Evolutionary conservation across 1,284 basidiomycete genomes (phyloP).

Genomic region (Fomes fomentarius): DNA sequence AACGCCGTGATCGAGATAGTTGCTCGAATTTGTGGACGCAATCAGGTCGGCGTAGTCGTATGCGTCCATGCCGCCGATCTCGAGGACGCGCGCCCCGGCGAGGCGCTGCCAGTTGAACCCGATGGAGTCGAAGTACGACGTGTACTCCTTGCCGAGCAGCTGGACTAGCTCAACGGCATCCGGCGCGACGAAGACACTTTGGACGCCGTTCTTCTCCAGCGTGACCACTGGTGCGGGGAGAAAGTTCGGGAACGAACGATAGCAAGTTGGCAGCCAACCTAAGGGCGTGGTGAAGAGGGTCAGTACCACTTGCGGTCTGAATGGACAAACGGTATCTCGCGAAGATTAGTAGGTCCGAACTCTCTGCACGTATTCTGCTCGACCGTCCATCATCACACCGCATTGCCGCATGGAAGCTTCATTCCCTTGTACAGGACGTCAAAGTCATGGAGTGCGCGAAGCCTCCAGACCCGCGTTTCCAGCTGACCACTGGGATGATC

Average conservation of each 20-base stretch:
- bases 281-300: not conserved
- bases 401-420: too few species aligned
- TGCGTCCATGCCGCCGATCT: slow-evolving; percentile 56
- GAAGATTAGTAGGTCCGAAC: too few species aligned
- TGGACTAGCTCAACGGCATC: slow-evolving; percentile 37
- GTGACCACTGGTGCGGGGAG: slow-evolving; percentile 62
- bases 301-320: too few species aligned
- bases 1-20: slow-evolving; percentile 65
- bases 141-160: slow-evolving; percentile 38
- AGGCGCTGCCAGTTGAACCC: slow-evolving; percentile 61
- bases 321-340: too few species aligned
- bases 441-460: too few species aligned
- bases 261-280: slow-evolving; percentile 66
- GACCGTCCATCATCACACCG: too few species aligned
- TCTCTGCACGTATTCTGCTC: too few species aligned
- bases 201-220: slow-evolving; percentile 52
- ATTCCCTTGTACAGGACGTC: too few species aligned
- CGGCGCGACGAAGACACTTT: slow-evolving; percentile 58
- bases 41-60: slow-evolving; percentile 60
- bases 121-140: slow-evolving; percentile 52
- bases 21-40: slow-evolving; percentile 60
- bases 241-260: slow-evolving; percentile 57
- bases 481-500: too few species aligned
- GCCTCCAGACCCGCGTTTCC: too few species aligned
- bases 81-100: slow-evolving; percentile 59